phyloP scores from a whole-genome alignment of 805 yeast species.

The Brettanomyces naardenensis region DNA sequence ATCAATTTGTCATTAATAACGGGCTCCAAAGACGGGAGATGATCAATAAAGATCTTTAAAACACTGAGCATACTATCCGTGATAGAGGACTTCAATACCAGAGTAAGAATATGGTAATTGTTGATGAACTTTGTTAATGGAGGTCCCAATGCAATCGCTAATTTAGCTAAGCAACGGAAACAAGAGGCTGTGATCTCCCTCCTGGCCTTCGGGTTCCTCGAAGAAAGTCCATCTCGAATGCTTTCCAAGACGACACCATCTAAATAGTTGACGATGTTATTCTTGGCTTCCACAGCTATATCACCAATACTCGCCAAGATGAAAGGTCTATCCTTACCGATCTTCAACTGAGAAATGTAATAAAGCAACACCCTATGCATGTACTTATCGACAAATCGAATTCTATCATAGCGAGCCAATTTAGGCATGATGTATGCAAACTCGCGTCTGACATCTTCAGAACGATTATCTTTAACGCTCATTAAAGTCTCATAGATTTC shows the following conservation, averaged over 20 bases:
- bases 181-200: slow-evolving; percentile 78
- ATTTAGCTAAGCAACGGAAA: slow-evolving; percentile 79
- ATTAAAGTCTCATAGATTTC: slow-evolving; percentile 71
- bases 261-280: slow-evolving; percentile 78
- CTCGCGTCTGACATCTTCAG: slow-evolving; percentile 69
- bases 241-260: slow-evolving; percentile 85
- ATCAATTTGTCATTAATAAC: slow-evolving; percentile 65
- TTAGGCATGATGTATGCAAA: slow-evolving; percentile 79
- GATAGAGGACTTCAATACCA: slow-evolving; percentile 75
- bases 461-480: slow-evolving; percentile 69
- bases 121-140: slow-evolving; percentile 86
- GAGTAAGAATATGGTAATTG: slow-evolving; percentile 62
- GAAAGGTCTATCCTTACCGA: slow-evolving; percentile 62
- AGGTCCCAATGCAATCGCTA: slow-evolving; percentile 87
- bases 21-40: slow-evolving; percentile 74
- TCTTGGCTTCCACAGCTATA: slow-evolving; percentile 70
- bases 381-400: slow-evolving; percentile 69
- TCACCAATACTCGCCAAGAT: slow-evolving; percentile 79
- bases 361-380: slow-evolving; percentile 73
- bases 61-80: slow-evolving; percentile 79
- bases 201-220: slow-evolving; percentile 50
- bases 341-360: slow-evolving; percentile 70
- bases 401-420: slow-evolving; percentile 70
- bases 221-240: slow-evolving; percentile 67
- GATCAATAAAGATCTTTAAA: slow-evolving; percentile 53